Evolutionary conservation across 2,329 filamentous ascomycete species (phyloP), one percentile per base, ranked within the genome.

Genomic region (Lachnellula suecica): DNA sequence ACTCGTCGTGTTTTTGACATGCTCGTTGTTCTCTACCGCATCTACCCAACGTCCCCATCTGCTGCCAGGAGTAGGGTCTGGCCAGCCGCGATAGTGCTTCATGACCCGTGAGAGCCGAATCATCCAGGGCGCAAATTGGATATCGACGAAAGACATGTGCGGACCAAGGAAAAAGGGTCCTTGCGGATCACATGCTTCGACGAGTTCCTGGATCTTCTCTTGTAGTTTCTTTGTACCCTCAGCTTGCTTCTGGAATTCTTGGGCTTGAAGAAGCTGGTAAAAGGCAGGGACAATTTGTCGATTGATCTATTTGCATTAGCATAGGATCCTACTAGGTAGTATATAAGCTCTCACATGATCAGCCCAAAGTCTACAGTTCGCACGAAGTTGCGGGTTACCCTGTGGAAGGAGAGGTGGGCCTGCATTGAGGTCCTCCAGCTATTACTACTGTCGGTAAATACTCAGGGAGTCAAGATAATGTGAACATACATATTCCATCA

Each of bases 281-380:
- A 95, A 95, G 10, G 76, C 73, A 0, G 90, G 88, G 2, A 95
- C 81, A 49, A 96, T 83, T 58, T 85, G 79, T 27, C 85, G 80
- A 66, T 94, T 91, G 66, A 92, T 84, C 84, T 88, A 54, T n/a
- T 47, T 37, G 22, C 45, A 48, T 58, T 53, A 52, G 17, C 45
- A 22, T 23, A 15, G 13, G 48, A 31, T 2, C 10, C 15, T 27
- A 27, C n/a, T n/a, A 35, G 38, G 42, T 53, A n/a, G 15, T 11
- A 38, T 13, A 24, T 6, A 29, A 27, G 24, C 37, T 67, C 81
- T 69, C 71, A 90, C 84, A 73, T 94, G 89, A 59, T 93, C 87
- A 23, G 84, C 79, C 91, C 91, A 96, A 9, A 94, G 71, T 40
- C 91, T 82, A 53, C 84, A 90, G 51, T 88, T 83, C 2, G 91